These are phyloP conservation scores for Stereocaulon alpinum DNA, from an alignment of 495 filamentous ascomycete species.

Conservation along the genomic window DNA sequence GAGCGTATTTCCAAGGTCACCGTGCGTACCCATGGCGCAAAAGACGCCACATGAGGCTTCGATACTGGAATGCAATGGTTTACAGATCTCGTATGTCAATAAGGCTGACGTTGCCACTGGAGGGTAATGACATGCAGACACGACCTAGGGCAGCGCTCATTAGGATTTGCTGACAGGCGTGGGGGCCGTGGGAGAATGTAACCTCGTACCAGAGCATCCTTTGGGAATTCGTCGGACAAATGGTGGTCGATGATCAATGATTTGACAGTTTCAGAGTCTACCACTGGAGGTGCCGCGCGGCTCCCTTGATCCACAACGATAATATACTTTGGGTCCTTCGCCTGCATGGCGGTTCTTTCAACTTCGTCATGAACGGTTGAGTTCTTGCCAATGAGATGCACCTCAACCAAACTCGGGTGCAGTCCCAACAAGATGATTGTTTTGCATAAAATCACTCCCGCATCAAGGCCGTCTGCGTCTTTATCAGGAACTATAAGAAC, in stretches of 20 bases:
- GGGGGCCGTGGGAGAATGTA: background rate
- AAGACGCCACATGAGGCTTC: conserved; percentile 39
- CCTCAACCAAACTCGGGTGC: conserved; percentile 32
- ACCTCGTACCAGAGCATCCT: conserved; percentile 23
- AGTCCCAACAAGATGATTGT: conserved; percentile 44
- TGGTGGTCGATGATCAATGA: conserved; percentile 52
- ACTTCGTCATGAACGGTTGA: conserved; percentile 37
- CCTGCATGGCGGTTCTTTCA: conserved; percentile 37
- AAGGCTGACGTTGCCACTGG: conserved; percentile 48
- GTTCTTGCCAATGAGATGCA: conserved; percentile 44
- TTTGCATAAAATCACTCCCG: conserved; percentile 46
- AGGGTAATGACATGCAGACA: conserved; percentile 44
- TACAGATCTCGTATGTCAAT: conserved; percentile 47
- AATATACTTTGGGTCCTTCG: conserved; percentile 38
- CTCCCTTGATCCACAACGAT: conserved; percentile 53
- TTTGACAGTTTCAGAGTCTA: conserved; percentile 29
- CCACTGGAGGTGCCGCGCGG: conserved; percentile 36
- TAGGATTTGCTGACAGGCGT: background rate
- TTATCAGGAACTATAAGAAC: conserved; percentile 49
- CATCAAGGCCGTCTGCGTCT: conserved; percentile 49
- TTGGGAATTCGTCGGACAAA: conserved; percentile 41
- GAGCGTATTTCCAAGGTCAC: conserved; percentile 46
- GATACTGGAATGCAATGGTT: conserved; percentile 35
- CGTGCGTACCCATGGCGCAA: conserved; percentile 47
- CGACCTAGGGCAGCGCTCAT: conserved; percentile 21